Conservation (phyloP, 176 grass and related monocot genomes). For the Zizania latifolia region DNA sequence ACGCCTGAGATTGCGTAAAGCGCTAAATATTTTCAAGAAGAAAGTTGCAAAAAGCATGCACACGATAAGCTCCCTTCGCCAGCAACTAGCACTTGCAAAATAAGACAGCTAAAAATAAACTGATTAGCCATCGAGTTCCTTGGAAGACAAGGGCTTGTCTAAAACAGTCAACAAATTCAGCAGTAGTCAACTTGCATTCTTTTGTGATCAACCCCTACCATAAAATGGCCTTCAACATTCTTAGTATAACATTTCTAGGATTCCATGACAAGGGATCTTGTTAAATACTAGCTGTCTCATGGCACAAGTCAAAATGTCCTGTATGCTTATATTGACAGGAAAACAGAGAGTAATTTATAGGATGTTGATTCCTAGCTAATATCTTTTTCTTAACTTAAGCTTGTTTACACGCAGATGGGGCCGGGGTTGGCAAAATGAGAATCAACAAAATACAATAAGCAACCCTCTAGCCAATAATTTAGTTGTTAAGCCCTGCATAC, state of each 20-base stretch:
- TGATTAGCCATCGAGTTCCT: slow-evolving; percentile 15
- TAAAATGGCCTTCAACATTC: background rate
- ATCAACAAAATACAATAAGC: background rate
- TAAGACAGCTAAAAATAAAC: background rate
- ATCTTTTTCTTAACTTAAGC: background rate
- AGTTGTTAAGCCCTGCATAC: background rate
- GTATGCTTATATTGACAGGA: background rate
- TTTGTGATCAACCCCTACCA: background rate
- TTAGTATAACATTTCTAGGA: slow-evolving; percentile 5
- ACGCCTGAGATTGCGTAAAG: slow-evolving; percentile 1
- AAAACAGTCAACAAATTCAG: slow-evolving; percentile 36
- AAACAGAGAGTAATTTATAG: background rate
- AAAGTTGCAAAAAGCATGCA: slow-evolving; percentile 5
- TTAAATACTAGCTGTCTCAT: slow-evolving; percentile 13
- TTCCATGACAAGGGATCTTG: slow-evolving; percentile 19
- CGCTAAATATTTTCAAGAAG: slow-evolving; percentile 20
- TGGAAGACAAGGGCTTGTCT: slow-evolving; percentile 35
- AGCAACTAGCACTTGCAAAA: background rate
- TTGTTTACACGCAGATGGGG: slow-evolving; percentile 8
- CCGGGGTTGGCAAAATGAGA: background rate
- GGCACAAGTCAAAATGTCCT: background rate
- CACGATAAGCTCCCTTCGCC: background rate
- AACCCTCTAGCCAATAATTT: slow-evolving; percentile 3
- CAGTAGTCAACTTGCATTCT: background rate
- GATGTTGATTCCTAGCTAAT: background rate